Base-by-base conservation (phyloP, 2,329 filamentous ascomycete genomes). In the Fusarium odoratissimum region DNA sequence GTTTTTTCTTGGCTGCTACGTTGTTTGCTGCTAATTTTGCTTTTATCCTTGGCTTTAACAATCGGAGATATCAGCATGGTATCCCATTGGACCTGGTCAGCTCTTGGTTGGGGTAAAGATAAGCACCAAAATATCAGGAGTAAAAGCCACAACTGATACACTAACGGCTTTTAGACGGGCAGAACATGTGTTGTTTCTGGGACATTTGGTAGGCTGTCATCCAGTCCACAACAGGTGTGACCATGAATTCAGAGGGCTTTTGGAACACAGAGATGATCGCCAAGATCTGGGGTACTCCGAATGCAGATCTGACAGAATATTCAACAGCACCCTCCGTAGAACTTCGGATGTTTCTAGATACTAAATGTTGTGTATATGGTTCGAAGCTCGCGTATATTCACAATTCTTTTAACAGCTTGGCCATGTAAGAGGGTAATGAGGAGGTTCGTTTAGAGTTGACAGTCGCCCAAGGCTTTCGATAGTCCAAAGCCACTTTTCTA, bases 271-370 rank as follows among this genome's bases (percentile, higher is more conserved):
- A 19, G 31, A 25, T 14, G 31, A 35, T 35, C n/a, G 48, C n/a
- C 30, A 35, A 51, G 17, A 35, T 25, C 48, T 35, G 48, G 31
- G 12, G 31, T 25, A 51, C 17, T 11, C 17, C 0, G n/a, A 35
- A 51, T 51, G 12, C 8, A 35, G n/a, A 35, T 35, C 31, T 19
- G 2, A 23, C 4, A 10, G 12, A 19, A 12, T 25, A 2, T 19
- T 33, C 11, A 23, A 1, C n/a, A 51, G n/a, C 6, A 33, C 17
- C 4, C 31, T 35, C 17, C 4, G n/a, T 19, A 23, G n/a, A 33
- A 0, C 14, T 17, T 13, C 0, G 13, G 2, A 17, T 16, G 13
- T 2, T 7, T 10, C 2, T 3, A 0, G 8, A 21, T 25, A 2
- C 2, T 35, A 2, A 21, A 35, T 14, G 0, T 25, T 21, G 6